phyloP scores from a whole-genome alignment of 345 rosid species.

The Hirschfeldia incana region DNA sequence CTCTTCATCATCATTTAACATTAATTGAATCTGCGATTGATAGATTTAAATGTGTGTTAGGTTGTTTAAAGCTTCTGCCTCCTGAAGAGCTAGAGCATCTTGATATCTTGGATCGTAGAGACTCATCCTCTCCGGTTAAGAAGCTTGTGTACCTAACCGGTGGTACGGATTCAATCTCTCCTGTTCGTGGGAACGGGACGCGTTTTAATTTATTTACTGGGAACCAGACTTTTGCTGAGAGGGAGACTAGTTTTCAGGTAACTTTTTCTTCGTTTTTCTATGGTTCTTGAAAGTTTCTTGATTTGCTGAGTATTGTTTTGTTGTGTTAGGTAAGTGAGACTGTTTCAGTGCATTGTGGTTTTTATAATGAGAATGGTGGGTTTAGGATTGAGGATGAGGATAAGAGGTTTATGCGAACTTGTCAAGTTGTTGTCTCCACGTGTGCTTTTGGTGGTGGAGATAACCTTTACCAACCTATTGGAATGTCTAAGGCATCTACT shows the following conservation, averaged over 20 bases:
- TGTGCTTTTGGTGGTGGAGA: slow-evolving; percentile 99
- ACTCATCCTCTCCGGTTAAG: slow-evolving; percentile 53
- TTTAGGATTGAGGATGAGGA: slow-evolving; percentile 68
- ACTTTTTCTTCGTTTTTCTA: not conserved
- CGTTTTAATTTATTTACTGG: slow-evolving; percentile 86
- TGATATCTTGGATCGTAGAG: slow-evolving; percentile 53
- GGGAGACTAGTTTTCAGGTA: slow-evolving; percentile 83
- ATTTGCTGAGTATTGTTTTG: not conserved
- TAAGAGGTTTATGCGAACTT: slow-evolving; percentile 60
- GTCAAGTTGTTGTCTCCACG: slow-evolving; percentile 75
- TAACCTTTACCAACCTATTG: slow-evolving; percentile 92
- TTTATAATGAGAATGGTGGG: slow-evolving; percentile 78
- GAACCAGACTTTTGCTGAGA: slow-evolving; percentile 70
- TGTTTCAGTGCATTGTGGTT: slow-evolving; percentile 72
- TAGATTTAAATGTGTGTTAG: slow-evolving; percentile 40
- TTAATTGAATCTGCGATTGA: not conserved
- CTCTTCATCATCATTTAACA: not conserved
- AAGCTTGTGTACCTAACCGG: slow-evolving; percentile 57
- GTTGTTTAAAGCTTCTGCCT: slow-evolving; percentile 81
- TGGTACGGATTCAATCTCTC: slow-evolving; percentile 33
- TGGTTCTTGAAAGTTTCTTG: not conserved
- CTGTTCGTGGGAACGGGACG: slow-evolving; percentile 42
- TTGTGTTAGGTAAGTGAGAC: slow-evolving; percentile 74
- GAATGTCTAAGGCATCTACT: slow-evolving; percentile 66
- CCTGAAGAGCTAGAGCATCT: slow-evolving; percentile 70